Base-by-base conservation (phyloP, 2,329 filamentous ascomycete species). In the Aspergillus sp. region DNA sequence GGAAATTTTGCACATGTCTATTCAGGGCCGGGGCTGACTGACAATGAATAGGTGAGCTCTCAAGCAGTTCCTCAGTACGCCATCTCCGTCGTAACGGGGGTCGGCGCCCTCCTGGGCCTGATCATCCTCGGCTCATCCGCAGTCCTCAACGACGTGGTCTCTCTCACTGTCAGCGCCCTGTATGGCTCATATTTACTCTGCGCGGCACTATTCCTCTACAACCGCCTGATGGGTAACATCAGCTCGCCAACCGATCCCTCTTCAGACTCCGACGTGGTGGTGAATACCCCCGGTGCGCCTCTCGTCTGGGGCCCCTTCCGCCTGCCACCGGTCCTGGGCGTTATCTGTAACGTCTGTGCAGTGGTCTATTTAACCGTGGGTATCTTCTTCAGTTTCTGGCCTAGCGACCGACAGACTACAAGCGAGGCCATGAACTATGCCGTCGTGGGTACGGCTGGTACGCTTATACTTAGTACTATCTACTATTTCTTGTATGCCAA, bases 101-200 rank as follows among this genome's bases (percentile, higher is more conserved):
- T 67, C 46, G 54, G 53, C 28, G 47, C 51, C 2, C 58, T 75
- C 5, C 57, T 76, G 10, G 67, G 67, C 2, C 58, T 76, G 19
- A 76, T 79, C 60, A 76, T 75, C 56, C 69, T 79, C 37, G 74
- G 73, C 9, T 75, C 71, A 6, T 49, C 65, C 2, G 62, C 69
- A 10, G 76, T 73, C 7, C 71, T 77, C 55, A 74, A 76, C 54
- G 71, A 69, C 47, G 68, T 78, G 45, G 62, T 71, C 3, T 75
- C 72, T 1, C 64, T 79, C 26, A 67, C 67, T 2, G 62, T 72
- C 31, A 65, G 66, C 9, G 67, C 70, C 1, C 60, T 76, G 10
- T 66, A 76, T 27, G 64, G 65, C 26, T 76, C 73, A 5, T 78
- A 78, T 53, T 65, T 77, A 43, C 64, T 74, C 28, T 69, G 70